These are phyloP conservation scores for Rhizopogon vulgaris DNA, from an alignment of 768 basidiomycete species.

Conservation along the genomic window DNA sequence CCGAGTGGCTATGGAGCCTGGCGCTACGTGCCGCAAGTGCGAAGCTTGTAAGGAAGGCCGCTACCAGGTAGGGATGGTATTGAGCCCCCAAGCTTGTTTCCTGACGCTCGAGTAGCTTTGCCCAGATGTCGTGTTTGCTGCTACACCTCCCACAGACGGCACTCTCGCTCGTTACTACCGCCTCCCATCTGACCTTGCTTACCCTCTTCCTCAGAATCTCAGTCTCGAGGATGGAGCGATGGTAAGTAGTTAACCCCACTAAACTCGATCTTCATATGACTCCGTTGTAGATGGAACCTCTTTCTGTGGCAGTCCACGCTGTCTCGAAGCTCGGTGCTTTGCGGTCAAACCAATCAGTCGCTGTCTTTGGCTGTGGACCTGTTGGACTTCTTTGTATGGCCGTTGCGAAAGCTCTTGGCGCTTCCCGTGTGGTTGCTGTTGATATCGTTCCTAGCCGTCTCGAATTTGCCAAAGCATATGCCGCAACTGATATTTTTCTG, in stretches of 20 bases:
- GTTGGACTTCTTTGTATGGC: conserved; percentile 90
- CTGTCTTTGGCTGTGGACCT: conserved; percentile 86
- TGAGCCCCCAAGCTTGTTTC: neutral
- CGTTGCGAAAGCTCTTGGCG: conserved; percentile 91
- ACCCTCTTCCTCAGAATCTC: conserved; percentile 76
- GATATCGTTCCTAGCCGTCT: conserved; percentile 75
- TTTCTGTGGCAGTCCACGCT: conserved; percentile 88
- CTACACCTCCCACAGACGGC: conserved; percentile 91
- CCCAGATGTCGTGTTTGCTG: conserved; percentile 81
- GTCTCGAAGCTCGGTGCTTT: conserved; percentile 72
- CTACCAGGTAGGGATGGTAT: conserved; percentile 55
- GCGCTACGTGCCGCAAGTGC: conserved; percentile 78
- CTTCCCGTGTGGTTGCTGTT: conserved; percentile 75
- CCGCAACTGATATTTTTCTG: conserved; percentile 69
- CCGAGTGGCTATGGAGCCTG: conserved; percentile 89
- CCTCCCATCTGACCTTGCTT: conserved; percentile 80
- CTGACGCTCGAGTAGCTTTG: conserved; percentile 52
- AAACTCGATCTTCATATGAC: neutral
- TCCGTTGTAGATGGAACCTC: conserved; percentile 74
- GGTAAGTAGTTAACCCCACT: conserved; percentile 37
- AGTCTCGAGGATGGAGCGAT: conserved; percentile 93
- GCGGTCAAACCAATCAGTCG: conserved; percentile 68
- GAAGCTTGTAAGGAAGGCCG: conserved; percentile 78
- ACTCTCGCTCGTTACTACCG: conserved; percentile 85
- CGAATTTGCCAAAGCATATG: conserved; percentile 81